Evolutionary conservation across 2,329 filamentous ascomycete genomes (phyloP), one percentile per base, ranked within the genome.

Genomic region (Nothopassalora personata): DNA sequence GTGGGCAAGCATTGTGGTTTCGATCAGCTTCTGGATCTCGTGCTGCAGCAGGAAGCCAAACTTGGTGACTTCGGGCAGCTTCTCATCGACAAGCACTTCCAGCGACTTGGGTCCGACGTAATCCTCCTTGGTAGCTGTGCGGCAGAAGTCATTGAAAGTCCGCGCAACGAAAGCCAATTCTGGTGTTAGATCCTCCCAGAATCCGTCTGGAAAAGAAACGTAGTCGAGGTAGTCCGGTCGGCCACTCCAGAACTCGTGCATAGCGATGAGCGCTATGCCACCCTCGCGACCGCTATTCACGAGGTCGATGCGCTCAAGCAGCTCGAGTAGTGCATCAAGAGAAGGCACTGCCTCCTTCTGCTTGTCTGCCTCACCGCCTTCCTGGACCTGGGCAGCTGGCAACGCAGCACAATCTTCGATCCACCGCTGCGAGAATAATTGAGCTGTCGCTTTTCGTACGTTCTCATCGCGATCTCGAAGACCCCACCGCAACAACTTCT

Each of bases 171-270:
- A 99, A 0, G 91, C 87, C 0, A 90, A 89, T 72, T 97, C 92
- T 1, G 91, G 88, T 1, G 87, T 88, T 11, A 94, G 77, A 1
- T 88, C 89, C 67, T 91, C 86, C 88, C 89, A 95, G 74, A 90
- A 93, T 15, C 80, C 77, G 67, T 92, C 86, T 1, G 71, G 69
- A 64, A 94, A 91, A 27, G 77, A 80, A 56, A 91, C 81, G 31
- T 83, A 84, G 56, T 92, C 87, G 54, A 87, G 80, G 69, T 92
- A 92, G 71, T 94, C 89, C 2, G 90, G 89, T 18, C 94, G 86
- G 4, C 92, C 90, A 66, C 94, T 89, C 94, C 94, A 99, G 75
- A 99, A 97, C 51, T 91, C 90, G 61, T 85, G 88, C 92, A 99
- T 97, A 0, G 94, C 94, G 71, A 97, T 90, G 8, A 95, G 82